Evolutionary conservation across 1,284 basidiomycete genomes (phyloP).

Genomic region (Microbotryum saponariae): DNA sequence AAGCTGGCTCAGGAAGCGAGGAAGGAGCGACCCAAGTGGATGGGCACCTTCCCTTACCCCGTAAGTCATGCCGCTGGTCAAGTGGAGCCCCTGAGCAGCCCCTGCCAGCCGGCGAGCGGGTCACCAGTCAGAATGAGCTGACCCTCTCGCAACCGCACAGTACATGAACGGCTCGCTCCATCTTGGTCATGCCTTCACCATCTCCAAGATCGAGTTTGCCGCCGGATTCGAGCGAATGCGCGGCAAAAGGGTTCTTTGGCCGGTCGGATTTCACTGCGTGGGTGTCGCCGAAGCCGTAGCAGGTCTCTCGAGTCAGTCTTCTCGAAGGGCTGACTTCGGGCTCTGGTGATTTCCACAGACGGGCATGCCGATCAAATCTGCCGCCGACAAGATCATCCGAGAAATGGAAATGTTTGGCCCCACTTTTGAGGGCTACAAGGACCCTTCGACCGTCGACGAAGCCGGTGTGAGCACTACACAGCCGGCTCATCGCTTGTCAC

Average conservation of each 20-base stretch:
- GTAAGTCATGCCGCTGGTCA: constrained; percentile 8
- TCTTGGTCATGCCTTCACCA: constrained; percentile 95
- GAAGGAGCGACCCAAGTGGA: constrained; percentile 83
- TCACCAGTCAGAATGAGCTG: not conserved
- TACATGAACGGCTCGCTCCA: constrained; percentile 99
- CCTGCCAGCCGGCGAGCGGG: not conserved
- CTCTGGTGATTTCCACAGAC: constrained; percentile 9
- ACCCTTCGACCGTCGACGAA: constrained; percentile 13
- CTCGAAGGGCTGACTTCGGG: not conserved
- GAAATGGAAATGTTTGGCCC: constrained; percentile 94
- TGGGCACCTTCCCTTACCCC: constrained; percentile 88
- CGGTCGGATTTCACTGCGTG: constrained; percentile 81
- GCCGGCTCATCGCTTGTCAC: not conserved
- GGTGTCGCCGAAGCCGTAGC: not conserved
- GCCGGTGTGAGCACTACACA: not conserved
- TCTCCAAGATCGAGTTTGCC: constrained; percentile 96
- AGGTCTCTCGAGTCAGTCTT: too few relatives aligned
- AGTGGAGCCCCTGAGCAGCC: not conserved
- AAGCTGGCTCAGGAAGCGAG: constrained; percentile 38
- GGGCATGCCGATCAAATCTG: constrained; percentile 48
- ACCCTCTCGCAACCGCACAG: constrained; percentile 11
- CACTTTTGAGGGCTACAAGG: constrained; percentile 57
- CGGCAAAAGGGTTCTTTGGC: constrained; percentile 90
- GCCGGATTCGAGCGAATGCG: constrained; percentile 93
- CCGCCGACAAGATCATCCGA: constrained; percentile 92